Evolutionary conservation across 768 basidiomycete genomes (phyloP), one percentile per base, ranked within the genome.

Genomic region (Strobilomyces dryophilus): DNA sequence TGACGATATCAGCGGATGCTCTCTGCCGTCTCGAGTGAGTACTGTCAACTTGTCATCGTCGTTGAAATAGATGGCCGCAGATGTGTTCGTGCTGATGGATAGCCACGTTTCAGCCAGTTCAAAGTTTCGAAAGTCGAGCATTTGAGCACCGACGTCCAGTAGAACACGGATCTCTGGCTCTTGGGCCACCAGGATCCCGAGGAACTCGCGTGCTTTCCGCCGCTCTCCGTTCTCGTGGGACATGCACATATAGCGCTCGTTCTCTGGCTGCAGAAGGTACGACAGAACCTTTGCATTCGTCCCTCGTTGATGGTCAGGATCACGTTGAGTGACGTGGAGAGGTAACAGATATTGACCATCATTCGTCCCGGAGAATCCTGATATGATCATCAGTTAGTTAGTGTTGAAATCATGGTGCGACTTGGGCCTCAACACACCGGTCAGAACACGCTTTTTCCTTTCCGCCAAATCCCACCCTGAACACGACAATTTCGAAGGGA

Each of bases 131-230:
- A 45, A 29, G 10, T 45, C 44, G 10, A 45, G n/a, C 44, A 82
- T 77, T 55, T 82, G 80, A 0, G 80, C 80, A 4, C 80, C 81
- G 14, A 82, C 79, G 80, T 67, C 24, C 24, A 24, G 24, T 24
- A 24, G 24, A 24, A 24, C 24, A 4, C 24, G 24, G 24, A 24
- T 24, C 24, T 66, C 61, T 2, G 74, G 74, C 1, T 49, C 47
- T 53, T 76, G 70, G 1, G 53, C 20, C 9, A 70, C 66, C 3
- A 82, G 18, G 21, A 66, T 50, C 2, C 57, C 17, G 20, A 78
- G 53, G 55, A 69, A 47, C 17, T 56, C 29, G 1, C 8, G n/a
- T 0, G 66, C 45, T 9, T 42, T 55, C 14, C 49, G 54, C 11
- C 66, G 55, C 18, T 47, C 39, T 11, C 66, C 59, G 17, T 51